Evolutionary conservation across 768 basidiomycete genomes (phyloP).

Genomic region (Boletus edulis): DNA sequence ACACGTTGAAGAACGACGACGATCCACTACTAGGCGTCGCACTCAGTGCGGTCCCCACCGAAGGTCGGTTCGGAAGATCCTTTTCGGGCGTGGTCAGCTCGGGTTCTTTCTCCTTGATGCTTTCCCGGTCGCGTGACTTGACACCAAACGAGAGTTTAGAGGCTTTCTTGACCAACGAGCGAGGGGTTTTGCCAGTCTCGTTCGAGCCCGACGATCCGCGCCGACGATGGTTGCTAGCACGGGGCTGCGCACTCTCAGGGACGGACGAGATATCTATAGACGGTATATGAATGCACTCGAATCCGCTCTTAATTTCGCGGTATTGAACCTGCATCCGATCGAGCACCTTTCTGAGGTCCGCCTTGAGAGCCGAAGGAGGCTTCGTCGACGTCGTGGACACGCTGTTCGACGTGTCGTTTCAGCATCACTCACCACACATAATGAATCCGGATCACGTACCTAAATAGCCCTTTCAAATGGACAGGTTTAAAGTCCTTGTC

Average conservation of each 20-base stretch:
- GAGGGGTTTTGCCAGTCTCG: constrained; percentile 48
- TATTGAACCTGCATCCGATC: constrained; percentile 96
- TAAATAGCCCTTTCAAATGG: constrained; percentile 94
- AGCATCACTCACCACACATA: constrained; percentile 2
- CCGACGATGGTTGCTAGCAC: constrained; percentile 38
- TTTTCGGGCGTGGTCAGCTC: constrained; percentile 40
- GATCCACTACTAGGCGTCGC: constrained; percentile 75
- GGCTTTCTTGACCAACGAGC: constrained; percentile 66
- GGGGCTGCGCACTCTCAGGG: constrained; percentile 37
- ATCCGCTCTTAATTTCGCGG: constrained; percentile 85
- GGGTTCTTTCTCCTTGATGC: constrained; percentile 44
- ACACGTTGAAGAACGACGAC: constrained; percentile 84
- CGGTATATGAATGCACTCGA: constrained; percentile 94
- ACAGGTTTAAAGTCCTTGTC: constrained; percentile 90
- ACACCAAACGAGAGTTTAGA: constrained; percentile 78
- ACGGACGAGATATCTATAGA: constrained; percentile 89
- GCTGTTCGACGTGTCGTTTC: constrained; percentile 36
- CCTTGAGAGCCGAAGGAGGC: constrained; percentile 71
- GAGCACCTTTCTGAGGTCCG: constrained; percentile 82
- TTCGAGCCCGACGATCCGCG: constrained; percentile 49
- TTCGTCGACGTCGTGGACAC: constrained; percentile 97
- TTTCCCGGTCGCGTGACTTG: constrained; percentile 49
- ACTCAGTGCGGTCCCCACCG: constrained; percentile 48
- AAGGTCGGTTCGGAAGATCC: constrained; percentile 44
- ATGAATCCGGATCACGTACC: constrained; percentile 41